Evolutionary conservation across 495 filamentous ascomycete genomes (phyloP).

Genomic region (Talaromyces wortmannii): DNA sequence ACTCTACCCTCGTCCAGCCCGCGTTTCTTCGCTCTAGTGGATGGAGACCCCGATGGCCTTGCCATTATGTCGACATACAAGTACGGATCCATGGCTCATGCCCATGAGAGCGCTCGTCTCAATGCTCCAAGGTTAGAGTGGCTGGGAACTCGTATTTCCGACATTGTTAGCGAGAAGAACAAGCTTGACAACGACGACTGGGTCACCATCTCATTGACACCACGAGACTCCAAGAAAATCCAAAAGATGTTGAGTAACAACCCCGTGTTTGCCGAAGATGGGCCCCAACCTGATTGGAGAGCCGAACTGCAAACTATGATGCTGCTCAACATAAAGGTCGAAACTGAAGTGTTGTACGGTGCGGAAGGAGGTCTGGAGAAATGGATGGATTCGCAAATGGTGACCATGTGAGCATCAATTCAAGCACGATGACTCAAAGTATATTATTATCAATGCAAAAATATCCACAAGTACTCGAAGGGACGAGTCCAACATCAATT

Average conservation of each 20-base stretch:
- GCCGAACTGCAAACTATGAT: constrained; percentile 79
- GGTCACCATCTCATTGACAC: constrained; percentile 47
- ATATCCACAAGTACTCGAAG: not conserved
- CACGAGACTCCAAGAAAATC: constrained; percentile 62
- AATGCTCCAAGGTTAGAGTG: constrained; percentile 56
- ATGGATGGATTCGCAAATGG: constrained; percentile 54
- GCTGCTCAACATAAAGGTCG: constrained; percentile 77
- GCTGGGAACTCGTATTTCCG: constrained; percentile 64
- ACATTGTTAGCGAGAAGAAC: constrained; percentile 35
- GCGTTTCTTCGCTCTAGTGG: constrained; percentile 63
- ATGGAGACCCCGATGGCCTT: constrained; percentile 84
- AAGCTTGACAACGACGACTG: constrained; percentile 18
- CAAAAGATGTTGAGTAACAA: constrained; percentile 53
- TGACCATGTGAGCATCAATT: not conserved
- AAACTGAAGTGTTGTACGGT: constrained; percentile 77
- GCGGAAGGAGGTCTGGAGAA: constrained; percentile 46
- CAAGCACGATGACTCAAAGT: not conserved
- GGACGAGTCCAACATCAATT: not conserved
- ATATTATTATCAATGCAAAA: not conserved
- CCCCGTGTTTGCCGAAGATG: constrained; percentile 37
- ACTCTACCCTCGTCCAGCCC: constrained; percentile 19
- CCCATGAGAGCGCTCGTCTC: constrained; percentile 59
- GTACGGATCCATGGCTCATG: constrained; percentile 65
- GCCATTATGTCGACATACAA: constrained; percentile 84
- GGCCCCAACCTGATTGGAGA: constrained; percentile 46